Evolutionary conservation across 768 basidiomycete species (phyloP).

Genomic region (Termitomyces sp.): DNA sequence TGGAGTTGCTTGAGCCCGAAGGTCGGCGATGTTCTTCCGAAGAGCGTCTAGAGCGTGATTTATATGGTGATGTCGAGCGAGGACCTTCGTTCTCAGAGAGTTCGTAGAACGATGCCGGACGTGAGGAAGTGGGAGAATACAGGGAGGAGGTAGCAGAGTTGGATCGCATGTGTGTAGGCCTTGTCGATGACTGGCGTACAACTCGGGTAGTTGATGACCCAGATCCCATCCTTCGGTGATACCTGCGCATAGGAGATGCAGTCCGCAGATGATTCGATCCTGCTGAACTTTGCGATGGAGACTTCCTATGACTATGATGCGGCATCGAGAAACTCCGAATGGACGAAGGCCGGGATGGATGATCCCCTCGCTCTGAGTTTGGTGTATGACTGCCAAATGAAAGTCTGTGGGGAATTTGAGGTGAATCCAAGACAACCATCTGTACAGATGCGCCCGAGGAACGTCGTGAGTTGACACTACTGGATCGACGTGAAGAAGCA

Average conservation of each 20-base stretch:
- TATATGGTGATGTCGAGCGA: slow-evolving; percentile 64
- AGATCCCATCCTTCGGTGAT: slow-evolving; percentile 76
- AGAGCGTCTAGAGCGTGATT: slow-evolving; percentile 40
- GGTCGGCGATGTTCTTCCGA: slow-evolving; percentile 42
- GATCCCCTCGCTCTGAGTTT: slow-evolving; percentile 78
- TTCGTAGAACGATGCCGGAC: slow-evolving; percentile 77
- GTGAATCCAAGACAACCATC: slow-evolving; percentile 53
- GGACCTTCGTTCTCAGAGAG: slow-evolving; percentile 62
- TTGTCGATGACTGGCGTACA: slow-evolving; percentile 45
- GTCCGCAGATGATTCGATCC: slow-evolving; percentile 64
- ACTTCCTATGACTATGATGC: slow-evolving; percentile 68
- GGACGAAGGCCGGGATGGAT: slow-evolving; percentile 78
- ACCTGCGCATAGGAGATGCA: slow-evolving; percentile 73
- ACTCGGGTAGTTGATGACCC: slow-evolving; percentile 76
- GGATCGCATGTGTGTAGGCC: slow-evolving; percentile 59
- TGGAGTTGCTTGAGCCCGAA: slow-evolving; percentile 37
- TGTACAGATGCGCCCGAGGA: slow-evolving; percentile 49
- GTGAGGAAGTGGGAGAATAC: slow-evolving; percentile 71
- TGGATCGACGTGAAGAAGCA: slow-evolving; percentile 80
- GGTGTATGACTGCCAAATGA: slow-evolving; percentile 82
- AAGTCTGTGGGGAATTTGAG: slow-evolving; percentile 57
- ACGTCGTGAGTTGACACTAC: slow-evolving; percentile 84
- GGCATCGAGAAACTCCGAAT: slow-evolving; percentile 73
- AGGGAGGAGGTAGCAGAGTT: slow-evolving; percentile 76
- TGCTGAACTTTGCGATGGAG: slow-evolving; percentile 73